phyloP scores from a whole-genome alignment of 2,329 filamentous ascomycete species.

The Claviceps sp. region DNA sequence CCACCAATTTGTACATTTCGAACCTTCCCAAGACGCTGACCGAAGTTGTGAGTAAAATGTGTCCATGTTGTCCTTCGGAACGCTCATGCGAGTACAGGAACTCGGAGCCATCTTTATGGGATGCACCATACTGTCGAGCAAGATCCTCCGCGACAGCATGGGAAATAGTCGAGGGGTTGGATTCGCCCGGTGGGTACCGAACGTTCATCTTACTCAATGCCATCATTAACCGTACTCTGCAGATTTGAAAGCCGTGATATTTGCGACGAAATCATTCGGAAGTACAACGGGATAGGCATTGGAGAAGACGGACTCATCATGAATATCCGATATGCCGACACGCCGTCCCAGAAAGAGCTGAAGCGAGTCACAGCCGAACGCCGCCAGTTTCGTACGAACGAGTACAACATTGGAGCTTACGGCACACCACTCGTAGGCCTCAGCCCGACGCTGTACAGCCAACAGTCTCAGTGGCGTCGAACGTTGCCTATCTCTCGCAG shows the following conservation, averaged over 20 bases:
- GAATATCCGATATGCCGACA: slow-evolving; percentile 95
- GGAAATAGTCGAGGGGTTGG: slow-evolving; percentile 94
- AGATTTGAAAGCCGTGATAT: slow-evolving; percentile 84
- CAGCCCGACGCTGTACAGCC: slow-evolving; percentile 24
- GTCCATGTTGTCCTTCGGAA: neutral
- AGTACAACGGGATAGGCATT: slow-evolving; percentile 68
- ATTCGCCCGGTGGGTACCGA: slow-evolving; percentile 66
- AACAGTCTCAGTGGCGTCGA: slow-evolving; percentile 25
- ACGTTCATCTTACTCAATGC: neutral
- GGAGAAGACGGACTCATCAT: slow-evolving; percentile 71
- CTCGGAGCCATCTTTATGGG: slow-evolving; percentile 66
- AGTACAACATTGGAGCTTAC: slow-evolving; percentile 71
- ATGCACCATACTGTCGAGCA: slow-evolving; percentile 79
- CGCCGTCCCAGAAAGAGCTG: slow-evolving; percentile 87
- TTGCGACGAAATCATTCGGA: slow-evolving; percentile 77
- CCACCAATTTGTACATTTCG: slow-evolving; percentile 95
- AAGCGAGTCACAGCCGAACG: slow-evolving; percentile 94
- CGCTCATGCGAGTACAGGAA: slow-evolving; percentile 35
- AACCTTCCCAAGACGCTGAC: slow-evolving; percentile 88
- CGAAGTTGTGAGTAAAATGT: slow-evolving; percentile 54
- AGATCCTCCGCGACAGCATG: slow-evolving; percentile 83
- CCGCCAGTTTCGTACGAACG: slow-evolving; percentile 88
- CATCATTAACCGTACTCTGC: neutral
- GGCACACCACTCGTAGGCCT: slow-evolving; percentile 48
- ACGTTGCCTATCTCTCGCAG: slow-evolving; percentile 16